Base-by-base conservation (phyloP, 352 stramenopile species). In the Phytopythium sindhum region DNA sequence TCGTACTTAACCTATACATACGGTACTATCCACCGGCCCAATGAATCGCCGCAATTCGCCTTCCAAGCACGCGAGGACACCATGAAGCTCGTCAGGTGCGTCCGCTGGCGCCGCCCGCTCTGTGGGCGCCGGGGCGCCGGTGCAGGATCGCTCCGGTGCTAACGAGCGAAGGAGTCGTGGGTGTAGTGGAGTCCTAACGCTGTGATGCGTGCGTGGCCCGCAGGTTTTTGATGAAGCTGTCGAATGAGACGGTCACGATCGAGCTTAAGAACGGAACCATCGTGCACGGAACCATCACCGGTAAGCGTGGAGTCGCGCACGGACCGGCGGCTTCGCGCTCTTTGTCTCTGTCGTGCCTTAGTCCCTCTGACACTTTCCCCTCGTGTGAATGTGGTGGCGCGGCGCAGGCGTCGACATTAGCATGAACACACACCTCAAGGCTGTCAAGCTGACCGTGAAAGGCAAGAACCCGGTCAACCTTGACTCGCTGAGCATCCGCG, bases 231-330 rank as follows among this genome's bases (percentile, higher is more conserved):
- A 98, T 98, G 95, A 99, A 99, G 76, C 85, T 99, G 54, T 98
- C 97, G 61, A 98, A 98, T 61, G 97, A 99, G 82, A 98, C 97
- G 61, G 97, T 99, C 41, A 99, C 97, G 37, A 99, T 99, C 64
- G 98, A 99, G 74, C 86, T 99, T n/a, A 99, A 99, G 84, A 99
- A 99, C 84, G 97, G 97, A 56, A 99, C 97, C n/a, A 98, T 99
- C 37, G 91, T 99, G 52, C 90, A 98, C 61, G 98, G 98, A 58
- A 99, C 98, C 2, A 97, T 99, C 60, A 95, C 96, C 62, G 92
- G 91, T 97, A 64, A 42, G 67, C 29, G 4, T 62, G 28, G 23
- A 37, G 47, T 60, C 35, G 23, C 4, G 12, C 29, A 42, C 33
- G 41, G 33, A 54, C 21, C 57, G 57, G 53, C 26, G 59, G 26